Percentiles rank a stretch among this genome's conserved stretches.
phyloP scores from a whole-genome alignment of 2,329 filamentous ascomycete genomes.

The Mycosphaerella sp. region DNA sequence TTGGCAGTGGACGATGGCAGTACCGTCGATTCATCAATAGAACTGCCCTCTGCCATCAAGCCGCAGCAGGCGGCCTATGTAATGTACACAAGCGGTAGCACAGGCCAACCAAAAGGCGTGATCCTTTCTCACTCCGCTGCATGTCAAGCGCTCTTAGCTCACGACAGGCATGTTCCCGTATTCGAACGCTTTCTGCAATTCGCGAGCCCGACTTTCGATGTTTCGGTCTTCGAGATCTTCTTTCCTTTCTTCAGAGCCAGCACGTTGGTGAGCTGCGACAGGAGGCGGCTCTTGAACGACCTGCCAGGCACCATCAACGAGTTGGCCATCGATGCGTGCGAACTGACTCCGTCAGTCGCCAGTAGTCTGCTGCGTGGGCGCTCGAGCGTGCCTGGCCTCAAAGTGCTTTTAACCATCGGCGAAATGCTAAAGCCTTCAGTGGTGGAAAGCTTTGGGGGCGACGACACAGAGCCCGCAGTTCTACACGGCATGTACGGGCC shows the following conservation, averaged over 20 bases:
- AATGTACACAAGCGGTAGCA: slow-evolving; percentile 91
- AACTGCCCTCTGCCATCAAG: background rate
- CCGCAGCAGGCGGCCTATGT: slow-evolving; percentile 64
- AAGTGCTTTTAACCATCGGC: slow-evolving; percentile 75
- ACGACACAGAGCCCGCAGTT: slow-evolving; percentile 51
- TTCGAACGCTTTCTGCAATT: slow-evolving; percentile 86
- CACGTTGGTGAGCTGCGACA: slow-evolving; percentile 66
- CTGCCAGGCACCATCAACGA: slow-evolving; percentile 60
- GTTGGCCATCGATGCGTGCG: slow-evolving; percentile 72
- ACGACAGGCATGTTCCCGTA: slow-evolving; percentile 66
- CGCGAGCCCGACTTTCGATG: slow-evolving; percentile 86
- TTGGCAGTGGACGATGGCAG: slow-evolving; percentile 42
- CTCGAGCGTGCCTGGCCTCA: slow-evolving; percentile 59
- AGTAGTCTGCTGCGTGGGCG: slow-evolving; percentile 67
- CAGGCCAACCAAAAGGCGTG: slow-evolving; percentile 83
- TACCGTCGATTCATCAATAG: background rate
- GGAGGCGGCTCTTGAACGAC: slow-evolving; percentile 66
- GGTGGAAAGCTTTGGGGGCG: slow-evolving; percentile 70
- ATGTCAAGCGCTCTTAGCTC: slow-evolving; percentile 75
- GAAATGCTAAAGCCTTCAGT: slow-evolving; percentile 82
- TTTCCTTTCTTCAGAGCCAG: slow-evolving; percentile 70
- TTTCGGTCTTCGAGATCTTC: slow-evolving; percentile 92
- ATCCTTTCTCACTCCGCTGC: slow-evolving; percentile 71
- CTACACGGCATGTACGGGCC: slow-evolving; percentile 93
- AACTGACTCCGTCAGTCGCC: slow-evolving; percentile 83